Conservation (phyloP, 1,284 basidiomycete species). For the Meripilus lineatus region DNA sequence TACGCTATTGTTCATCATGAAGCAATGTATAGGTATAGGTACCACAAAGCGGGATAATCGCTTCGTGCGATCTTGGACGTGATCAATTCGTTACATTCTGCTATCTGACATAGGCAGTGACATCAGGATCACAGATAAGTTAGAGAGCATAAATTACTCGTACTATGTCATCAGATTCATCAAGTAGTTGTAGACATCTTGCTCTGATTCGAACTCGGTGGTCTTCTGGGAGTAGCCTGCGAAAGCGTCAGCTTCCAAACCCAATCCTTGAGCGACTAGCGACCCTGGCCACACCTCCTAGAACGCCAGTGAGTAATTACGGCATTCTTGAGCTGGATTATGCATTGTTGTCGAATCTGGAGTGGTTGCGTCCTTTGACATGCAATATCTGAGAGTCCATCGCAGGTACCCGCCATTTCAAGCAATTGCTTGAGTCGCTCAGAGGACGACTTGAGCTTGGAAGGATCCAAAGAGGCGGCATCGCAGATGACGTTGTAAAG, state of each 20-base stretch:
- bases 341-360: slow-evolving; percentile 66
- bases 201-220: slow-evolving; percentile 54
- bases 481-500: slow-evolving; percentile 59
- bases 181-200: slow-evolving; percentile 57
- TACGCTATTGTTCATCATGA: no score
- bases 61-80: slow-evolving; percentile 66
- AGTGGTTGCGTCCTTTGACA: slow-evolving; percentile 51
- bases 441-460: slow-evolving; percentile 51
- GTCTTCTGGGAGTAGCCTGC: slow-evolving; percentile 63
- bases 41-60: slow-evolving; percentile 71
- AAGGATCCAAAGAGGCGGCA: slow-evolving; percentile 68
- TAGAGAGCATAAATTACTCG: no score
- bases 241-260: slow-evolving; percentile 1
- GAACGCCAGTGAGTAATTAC: slow-evolving; percentile 66
- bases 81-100: slow-evolving; percentile 66
- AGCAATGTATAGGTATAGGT: no score
- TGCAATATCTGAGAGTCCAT: slow-evolving; percentile 70
- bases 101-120: slow-evolving; percentile 45
- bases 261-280: slow-evolving; percentile 4
- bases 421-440: slow-evolving; percentile 62
- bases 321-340: slow-evolving; percentile 80
- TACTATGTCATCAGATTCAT: slow-evolving; percentile 72
- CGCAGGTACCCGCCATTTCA: slow-evolving; percentile 61
- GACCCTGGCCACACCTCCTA: slow-evolving; percentile 47
- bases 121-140: slow-evolving; percentile 3